phyloP scores from a whole-genome alignment of 176 grass and related monocot genomes.

The Puccinellia tenuiflora region DNA sequence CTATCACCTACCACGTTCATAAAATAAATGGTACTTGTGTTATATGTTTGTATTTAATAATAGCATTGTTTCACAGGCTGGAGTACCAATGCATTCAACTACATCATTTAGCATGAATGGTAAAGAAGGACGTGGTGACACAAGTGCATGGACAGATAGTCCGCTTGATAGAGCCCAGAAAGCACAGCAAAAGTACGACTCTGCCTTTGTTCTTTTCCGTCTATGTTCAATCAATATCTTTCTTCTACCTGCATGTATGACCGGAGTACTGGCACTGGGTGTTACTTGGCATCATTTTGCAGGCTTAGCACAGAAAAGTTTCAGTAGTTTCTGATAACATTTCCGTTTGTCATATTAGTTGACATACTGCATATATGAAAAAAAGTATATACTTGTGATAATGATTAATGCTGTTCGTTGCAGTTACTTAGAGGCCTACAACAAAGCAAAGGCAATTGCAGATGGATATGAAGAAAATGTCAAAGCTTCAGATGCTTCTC shows the following conservation, averaged over 20 bases:
- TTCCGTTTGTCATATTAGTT: neutral
- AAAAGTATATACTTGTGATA: neutral
- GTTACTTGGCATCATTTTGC: slow-evolving; percentile 7
- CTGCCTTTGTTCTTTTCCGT: neutral
- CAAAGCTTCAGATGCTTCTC: slow-evolving; percentile 42
- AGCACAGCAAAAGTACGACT: slow-evolving; percentile 75
- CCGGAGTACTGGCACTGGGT: neutral
- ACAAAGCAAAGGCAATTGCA: slow-evolving; percentile 78
- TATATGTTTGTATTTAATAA: slow-evolving; percentile 12
- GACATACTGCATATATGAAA: neutral
- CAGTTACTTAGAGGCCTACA: slow-evolving; percentile 95
- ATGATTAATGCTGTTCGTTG: slow-evolving; percentile 6
- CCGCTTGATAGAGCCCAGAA: slow-evolving; percentile 88
- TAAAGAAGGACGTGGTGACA: slow-evolving; percentile 90
- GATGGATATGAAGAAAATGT: slow-evolving; percentile 48
- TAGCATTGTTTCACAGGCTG: slow-evolving; percentile 39
- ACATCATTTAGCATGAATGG: slow-evolving; percentile 75
- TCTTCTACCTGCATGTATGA: neutral
- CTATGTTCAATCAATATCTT: neutral
- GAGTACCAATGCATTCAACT: slow-evolving; percentile 86
- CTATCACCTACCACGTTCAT: too few species aligned
- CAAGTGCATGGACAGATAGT: slow-evolving; percentile 75
- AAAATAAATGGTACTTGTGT: neutral
- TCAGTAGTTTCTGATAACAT: neutral
- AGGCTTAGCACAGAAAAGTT: neutral